Conservation (phyloP, 331 rosid species). For the Dryas integrifolia region DNA sequence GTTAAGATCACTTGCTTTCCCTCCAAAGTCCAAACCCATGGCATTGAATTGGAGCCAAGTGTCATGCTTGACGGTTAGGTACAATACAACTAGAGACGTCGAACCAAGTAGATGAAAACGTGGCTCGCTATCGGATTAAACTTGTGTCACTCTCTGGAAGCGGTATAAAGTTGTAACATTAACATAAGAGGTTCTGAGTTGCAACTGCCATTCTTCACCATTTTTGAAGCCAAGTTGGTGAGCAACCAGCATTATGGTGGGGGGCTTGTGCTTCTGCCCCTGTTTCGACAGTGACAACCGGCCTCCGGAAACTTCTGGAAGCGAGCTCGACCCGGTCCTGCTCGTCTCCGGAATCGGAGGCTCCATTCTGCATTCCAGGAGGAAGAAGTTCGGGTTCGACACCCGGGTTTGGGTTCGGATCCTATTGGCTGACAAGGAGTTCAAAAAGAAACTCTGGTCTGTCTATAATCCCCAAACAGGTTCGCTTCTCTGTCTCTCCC, state of each 20-base stretch:
- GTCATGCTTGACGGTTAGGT: no score
- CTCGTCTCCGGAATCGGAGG: constrained; percentile 90
- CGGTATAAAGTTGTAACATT: no score
- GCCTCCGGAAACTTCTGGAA: constrained; percentile 14
- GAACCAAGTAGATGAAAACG: no score
- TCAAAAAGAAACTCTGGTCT: constrained; percentile 71
- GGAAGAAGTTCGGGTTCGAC: constrained; percentile 58
- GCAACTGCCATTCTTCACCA: no score
- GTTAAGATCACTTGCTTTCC: no score
- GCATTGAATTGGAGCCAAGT: no score
- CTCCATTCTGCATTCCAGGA: constrained; percentile 69
- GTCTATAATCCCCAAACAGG: constrained; percentile 82
- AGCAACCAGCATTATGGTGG: constrained; percentile 18
- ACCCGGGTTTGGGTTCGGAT: constrained; percentile 85
- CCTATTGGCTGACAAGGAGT: constrained; percentile 69
- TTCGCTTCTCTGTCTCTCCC: constrained; percentile 14
- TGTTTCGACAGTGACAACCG: constrained; percentile 43
- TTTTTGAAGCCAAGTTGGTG: no score
- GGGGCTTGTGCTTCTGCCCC: constrained; percentile 38
- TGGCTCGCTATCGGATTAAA: no score
- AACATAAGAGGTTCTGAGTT: no score
- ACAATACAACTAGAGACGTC: no score
- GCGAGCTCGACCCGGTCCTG: constrained; percentile 66
- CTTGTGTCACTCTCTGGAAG: no score
- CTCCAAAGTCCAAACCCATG: no score